Base-by-base conservation (phyloP, 129 eudicot species). In the Pittosporum tobira region DNA sequence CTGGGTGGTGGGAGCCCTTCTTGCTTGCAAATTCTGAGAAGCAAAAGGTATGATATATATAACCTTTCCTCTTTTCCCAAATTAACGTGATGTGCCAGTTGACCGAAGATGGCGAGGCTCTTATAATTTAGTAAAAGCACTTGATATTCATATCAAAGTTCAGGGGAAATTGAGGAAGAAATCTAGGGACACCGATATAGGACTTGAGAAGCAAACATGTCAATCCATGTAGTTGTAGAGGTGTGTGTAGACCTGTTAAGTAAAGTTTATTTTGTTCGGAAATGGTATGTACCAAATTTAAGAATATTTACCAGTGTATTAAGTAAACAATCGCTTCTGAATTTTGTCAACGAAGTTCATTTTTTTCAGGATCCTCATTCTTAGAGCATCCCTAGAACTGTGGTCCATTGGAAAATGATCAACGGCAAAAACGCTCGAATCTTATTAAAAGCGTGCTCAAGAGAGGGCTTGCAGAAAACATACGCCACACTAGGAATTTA, bases 1-100 rank as follows among this genome's bases (percentile, higher is more conserved):
- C 5, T 22, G 99, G 94, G 16, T 93, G 99, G 99, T 93, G 96
- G 99, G 94, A 79, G 51, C 24, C 75, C 13, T 93, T 87, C 68
- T 77, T 87, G 76, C 88, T 71, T 16, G 74, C 80, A 31, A 70
- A 61, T 18, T 45, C 85, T 24, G 70, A 75, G 52, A 74, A 77
- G 62, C 75, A 81, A 34, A 55, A 63, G 51, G 80, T 69, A 69
- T 84, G 87, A 82, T 49, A 58, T 25, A 14, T 24, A 45, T 51
- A 11, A 34, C 52, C 14, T 54, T 54, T n/a, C 31, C 20, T n/a
- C 16, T 20, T 49, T 22, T 21, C 22, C 36, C 22, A 48, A 36
- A 5, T 27, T 54, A 30, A 20, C 42, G 10, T 54, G 16, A 10
- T 40, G 3, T 1, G 14, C 3, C 22, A 14, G 14, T n/a, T n/a